Conservation (phyloP, 1,284 basidiomycete species). For the Trichosporon inkin region DNA sequence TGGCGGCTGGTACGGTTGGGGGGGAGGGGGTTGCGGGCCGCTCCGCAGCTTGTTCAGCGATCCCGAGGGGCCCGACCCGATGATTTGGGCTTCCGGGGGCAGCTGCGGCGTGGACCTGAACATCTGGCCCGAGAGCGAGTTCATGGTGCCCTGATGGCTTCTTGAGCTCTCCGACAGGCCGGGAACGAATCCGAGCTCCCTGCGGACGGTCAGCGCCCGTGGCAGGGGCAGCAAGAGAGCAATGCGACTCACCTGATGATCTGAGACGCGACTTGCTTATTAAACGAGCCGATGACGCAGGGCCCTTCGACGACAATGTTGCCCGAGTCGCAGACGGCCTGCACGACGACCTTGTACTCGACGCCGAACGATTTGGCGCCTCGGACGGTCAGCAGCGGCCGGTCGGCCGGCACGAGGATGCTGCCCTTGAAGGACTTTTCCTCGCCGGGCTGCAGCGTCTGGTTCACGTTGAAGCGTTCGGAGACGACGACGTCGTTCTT, state of each 20-base stretch:
- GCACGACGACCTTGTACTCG: slow-evolving; percentile 68
- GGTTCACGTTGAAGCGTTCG: slow-evolving; percentile 4
- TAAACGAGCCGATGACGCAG: slow-evolving; percentile 41
- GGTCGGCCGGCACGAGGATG: slow-evolving; percentile 63
- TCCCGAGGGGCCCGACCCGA: background rate
- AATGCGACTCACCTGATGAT: slow-evolving; percentile 37
- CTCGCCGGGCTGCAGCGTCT: slow-evolving; percentile 54
- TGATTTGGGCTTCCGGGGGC: background rate
- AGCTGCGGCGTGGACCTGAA: background rate
- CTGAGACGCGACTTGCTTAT: slow-evolving; percentile 34
- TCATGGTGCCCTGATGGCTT: background rate
- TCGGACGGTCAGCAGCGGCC: slow-evolving; percentile 69
- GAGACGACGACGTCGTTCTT: slow-evolving; percentile 48
- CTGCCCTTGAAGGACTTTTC: slow-evolving; percentile 66
- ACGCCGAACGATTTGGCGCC: slow-evolving; percentile 75
- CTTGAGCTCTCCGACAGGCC: slow-evolving; percentile 27
- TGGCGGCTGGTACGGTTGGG: background rate
- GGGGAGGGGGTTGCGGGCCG: background rate
- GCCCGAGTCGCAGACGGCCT: slow-evolving; percentile 64
- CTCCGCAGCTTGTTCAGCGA: background rate
- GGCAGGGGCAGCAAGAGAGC: background rate
- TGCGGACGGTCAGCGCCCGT: slow-evolving; percentile 16
- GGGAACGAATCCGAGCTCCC: slow-evolving; percentile 46
- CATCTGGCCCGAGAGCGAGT: slow-evolving; percentile 8
- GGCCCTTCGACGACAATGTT: slow-evolving; percentile 68